Evolutionary conservation across 148 eudicot species (phyloP), one percentile per base, ranked within the genome.

Genomic region (Chenopodium suecicum): DNA sequence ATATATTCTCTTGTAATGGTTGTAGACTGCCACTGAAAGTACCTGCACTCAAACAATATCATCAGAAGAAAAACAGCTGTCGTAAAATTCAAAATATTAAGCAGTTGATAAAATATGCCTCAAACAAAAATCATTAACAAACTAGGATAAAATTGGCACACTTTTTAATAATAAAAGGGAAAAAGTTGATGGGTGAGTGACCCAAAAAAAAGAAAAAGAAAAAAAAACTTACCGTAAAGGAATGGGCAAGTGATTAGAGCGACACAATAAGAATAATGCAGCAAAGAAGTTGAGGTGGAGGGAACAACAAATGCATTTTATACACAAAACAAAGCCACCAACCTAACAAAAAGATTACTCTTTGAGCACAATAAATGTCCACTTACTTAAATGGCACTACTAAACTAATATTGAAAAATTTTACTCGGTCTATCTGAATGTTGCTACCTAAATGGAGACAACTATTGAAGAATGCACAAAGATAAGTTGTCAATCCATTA

Each of bases 1-100:
- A 80, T 87, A 84, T 52, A 96, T 91, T 86, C 99, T 89, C 95
- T 92, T 92, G 86, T 94, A 96, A 86, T 96, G 99, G 79, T 96
- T 96, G 88, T 96, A 96, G 46, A 96, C 98, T 47, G 99, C 99
- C 74, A 96, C 98, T 65, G 99, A 89, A 70, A 96, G 97, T 75
- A 96, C 99, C 99, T 96, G 94, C 81, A 86, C 75, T 12, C 69
- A 77, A 75, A 71, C 77, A 83, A 85, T 3, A 79, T 83, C 81
- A 44, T 9, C 9, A 25, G 17, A 4, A 76, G 84, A 22, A 84
- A 77, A 86, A 6, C 5, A 34, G 5, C 41, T 34, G 5, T 41
- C 6, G 86, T 84, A 76, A 29, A 73, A 67, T 70, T 67, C 52
- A 63, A 32, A 77, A n/a, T 54, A 41, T 41, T 41, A 41, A 5